Percentiles rank a stretch among this genome's conserved stretches.
These are phyloP conservation scores for Maudiozyma turicensis DNA, from an alignment of 805 yeast species.

Conservation along the genomic window DNA sequence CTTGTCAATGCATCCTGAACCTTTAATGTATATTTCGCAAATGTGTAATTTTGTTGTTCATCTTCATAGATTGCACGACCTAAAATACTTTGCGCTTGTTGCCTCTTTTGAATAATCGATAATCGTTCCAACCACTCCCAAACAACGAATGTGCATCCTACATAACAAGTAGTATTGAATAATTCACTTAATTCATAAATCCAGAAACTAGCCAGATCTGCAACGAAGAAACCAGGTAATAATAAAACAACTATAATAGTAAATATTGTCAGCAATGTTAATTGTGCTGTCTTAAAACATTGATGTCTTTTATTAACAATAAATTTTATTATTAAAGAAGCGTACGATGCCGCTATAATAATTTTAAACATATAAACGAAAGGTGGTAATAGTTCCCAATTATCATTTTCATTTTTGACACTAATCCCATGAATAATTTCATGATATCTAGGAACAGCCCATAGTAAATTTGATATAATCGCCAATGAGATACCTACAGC, in stretches of 20 bases:
- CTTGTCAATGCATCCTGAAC: slow-evolving; percentile 21
- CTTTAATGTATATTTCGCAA: slow-evolving; percentile 23
- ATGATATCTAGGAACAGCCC: slow-evolving; percentile 47
- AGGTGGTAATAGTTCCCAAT: slow-evolving; percentile 54
- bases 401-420: slow-evolving; percentile 17
- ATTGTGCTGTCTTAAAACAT: slow-evolving; percentile 35
- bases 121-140: slow-evolving; percentile 82
- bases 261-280: slow-evolving; percentile 47
- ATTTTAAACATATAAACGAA: slow-evolving; percentile 67
- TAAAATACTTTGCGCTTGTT: slow-evolving; percentile 60
- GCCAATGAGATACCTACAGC: slow-evolving; percentile 47
- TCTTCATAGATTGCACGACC: slow-evolving; percentile 73
- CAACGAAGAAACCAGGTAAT: slow-evolving; percentile 62
- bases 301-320: slow-evolving; percentile 42
- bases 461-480: slow-evolving; percentile 49
- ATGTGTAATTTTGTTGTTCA: slow-evolving; percentile 32
- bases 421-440: not conserved
- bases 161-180: slow-evolving; percentile 62
- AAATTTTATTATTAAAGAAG: slow-evolving; percentile 51
- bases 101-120: slow-evolving; percentile 43
- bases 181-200: slow-evolving; percentile 64
- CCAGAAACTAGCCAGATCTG: slow-evolving; percentile 70
- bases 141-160: slow-evolving; percentile 60
- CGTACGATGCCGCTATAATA: slow-evolving; percentile 58
- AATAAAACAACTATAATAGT: slow-evolving; percentile 47